Percentiles rank a stretch among this genome's conserved stretches.
Conservation (phyloP, 2,329 filamentous ascomycete genomes). For the Verruconis gallopava region DNA sequence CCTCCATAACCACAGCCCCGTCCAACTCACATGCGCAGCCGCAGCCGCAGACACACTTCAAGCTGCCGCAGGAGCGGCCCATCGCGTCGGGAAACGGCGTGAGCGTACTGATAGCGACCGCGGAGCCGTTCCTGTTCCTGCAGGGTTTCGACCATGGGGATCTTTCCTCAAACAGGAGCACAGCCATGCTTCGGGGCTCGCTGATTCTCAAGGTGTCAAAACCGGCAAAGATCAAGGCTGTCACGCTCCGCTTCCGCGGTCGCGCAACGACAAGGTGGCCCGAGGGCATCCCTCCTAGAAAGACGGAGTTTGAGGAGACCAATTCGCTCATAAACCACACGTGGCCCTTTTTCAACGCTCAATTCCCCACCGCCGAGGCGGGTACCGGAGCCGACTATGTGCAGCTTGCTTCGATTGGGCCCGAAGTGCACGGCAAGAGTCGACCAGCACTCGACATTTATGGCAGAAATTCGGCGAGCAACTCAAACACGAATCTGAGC, state of each 20-base stretch:
- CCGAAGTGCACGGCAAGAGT: constrained; percentile 15
- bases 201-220: constrained; percentile 75
- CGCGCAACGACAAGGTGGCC: constrained; percentile 89
- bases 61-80: constrained; percentile 44
- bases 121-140: constrained; percentile 69
- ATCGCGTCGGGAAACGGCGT: constrained; percentile 68
- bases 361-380: constrained; percentile 45
- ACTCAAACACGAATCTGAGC: constrained; percentile 23
- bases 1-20: not conserved
- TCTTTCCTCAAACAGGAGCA: constrained; percentile 44
- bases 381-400: constrained; percentile 52
- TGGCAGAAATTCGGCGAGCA: not conserved
- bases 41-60: constrained; percentile 14
- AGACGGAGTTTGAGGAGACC: constrained; percentile 70
- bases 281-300: constrained; percentile 80
- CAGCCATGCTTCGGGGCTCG: constrained; percentile 74
- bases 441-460: constrained; percentile 5
- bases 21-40: constrained; percentile 18
- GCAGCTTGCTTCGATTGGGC: constrained; percentile 32
- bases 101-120: constrained; percentile 58
- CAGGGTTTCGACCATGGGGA: constrained; percentile 66
- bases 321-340: constrained; percentile 79
- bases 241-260: constrained; percentile 76
- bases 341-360: constrained; percentile 83
- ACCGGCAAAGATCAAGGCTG: constrained; percentile 81